Percentiles rank a stretch among this genome's conserved stretches.
Evolutionary conservation across 2,329 filamentous ascomycete species (phyloP).

Genomic region (Myriosclerotinia duriaeana): DNA sequence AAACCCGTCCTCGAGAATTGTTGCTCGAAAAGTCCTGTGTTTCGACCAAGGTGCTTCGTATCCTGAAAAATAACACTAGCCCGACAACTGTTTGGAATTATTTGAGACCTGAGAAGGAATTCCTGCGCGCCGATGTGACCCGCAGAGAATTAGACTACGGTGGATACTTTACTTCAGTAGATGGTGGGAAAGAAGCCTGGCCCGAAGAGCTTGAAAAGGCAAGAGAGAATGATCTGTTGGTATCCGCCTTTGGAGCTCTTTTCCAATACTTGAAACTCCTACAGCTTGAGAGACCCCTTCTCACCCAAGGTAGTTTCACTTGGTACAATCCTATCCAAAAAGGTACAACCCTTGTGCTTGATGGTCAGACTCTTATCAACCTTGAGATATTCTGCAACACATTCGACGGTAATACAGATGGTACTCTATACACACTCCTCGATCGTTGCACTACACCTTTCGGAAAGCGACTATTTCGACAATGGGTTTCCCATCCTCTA

Average conservation of each 20-base stretch:
- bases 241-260: constrained; percentile 88
- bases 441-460: constrained; percentile 96
- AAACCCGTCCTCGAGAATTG: constrained; percentile 84
- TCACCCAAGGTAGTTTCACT: constrained; percentile 87
- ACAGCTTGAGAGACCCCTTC: constrained; percentile 82
- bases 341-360: constrained; percentile 81
- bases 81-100: constrained; percentile 96
- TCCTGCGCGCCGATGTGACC: constrained; percentile 83
- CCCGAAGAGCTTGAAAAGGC: constrained; percentile 70
- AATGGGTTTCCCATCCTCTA: constrained; percentile 96
- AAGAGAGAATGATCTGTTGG: constrained; percentile 74
- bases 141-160: constrained; percentile 76
- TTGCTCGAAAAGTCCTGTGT: constrained; percentile 83
- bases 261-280: constrained; percentile 82
- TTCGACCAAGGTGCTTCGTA: constrained; percentile 85
- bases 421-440: constrained; percentile 84
- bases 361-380: constrained; percentile 95
- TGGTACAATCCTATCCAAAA: constrained; percentile 92
- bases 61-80: constrained; percentile 91
- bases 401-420: constrained; percentile 78
- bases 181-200: constrained; percentile 63
- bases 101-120: constrained; percentile 81
- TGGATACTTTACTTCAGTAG: constrained; percentile 70
- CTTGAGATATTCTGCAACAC: constrained; percentile 96
- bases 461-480: constrained; percentile 90